phyloP scores from a whole-genome alignment of 257 asterid genomes.

The Linderniella brevidens region DNA sequence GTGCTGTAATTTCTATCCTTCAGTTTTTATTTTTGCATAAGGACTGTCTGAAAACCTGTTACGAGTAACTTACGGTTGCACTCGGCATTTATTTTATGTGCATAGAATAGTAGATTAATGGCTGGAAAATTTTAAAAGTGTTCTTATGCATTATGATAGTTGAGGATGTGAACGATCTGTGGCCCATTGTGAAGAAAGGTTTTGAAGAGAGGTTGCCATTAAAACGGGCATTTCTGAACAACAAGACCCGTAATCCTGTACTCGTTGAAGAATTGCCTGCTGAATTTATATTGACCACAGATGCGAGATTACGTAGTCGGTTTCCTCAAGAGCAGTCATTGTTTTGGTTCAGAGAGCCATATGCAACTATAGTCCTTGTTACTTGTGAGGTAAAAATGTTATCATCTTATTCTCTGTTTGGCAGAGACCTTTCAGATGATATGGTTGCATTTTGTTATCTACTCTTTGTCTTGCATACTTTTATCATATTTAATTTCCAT shows the following conservation, averaged over 20 bases:
- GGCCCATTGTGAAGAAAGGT: conserved; percentile 67
- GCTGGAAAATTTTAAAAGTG: background rate
- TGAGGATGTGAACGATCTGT: conserved; percentile 94
- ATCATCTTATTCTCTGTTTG: conserved; percentile 1
- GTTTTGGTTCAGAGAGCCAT: conserved; percentile 96
- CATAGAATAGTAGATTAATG: too few relatives aligned
- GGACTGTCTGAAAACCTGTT: too few relatives aligned
- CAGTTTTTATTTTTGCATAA: too few relatives aligned
- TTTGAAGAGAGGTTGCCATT: conserved; percentile 80
- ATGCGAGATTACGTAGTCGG: conserved; percentile 91
- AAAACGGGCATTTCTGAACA: conserved; percentile 58
- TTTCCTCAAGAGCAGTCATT: conserved; percentile 83
- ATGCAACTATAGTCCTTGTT: conserved; percentile 80
- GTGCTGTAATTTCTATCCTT: too few relatives aligned
- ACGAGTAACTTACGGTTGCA: background rate
- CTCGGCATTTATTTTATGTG: background rate
- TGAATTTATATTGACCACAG: conserved; percentile 85
- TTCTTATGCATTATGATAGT: conserved; percentile 33
- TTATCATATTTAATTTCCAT: background rate
- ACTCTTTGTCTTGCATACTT: background rate
- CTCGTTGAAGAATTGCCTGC: conserved; percentile 74
- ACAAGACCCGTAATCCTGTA: conserved; percentile 86
- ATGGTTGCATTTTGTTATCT: conserved; percentile 3
- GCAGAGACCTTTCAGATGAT: conserved; percentile 5
- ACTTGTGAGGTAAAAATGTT: conserved; percentile 67